A percentile compares a stretch with the other conserved stretches of the same genome.
Evolutionary conservation across 495 filamentous ascomycete species (phyloP).

Genomic region (Talaromyces adpressus): DNA sequence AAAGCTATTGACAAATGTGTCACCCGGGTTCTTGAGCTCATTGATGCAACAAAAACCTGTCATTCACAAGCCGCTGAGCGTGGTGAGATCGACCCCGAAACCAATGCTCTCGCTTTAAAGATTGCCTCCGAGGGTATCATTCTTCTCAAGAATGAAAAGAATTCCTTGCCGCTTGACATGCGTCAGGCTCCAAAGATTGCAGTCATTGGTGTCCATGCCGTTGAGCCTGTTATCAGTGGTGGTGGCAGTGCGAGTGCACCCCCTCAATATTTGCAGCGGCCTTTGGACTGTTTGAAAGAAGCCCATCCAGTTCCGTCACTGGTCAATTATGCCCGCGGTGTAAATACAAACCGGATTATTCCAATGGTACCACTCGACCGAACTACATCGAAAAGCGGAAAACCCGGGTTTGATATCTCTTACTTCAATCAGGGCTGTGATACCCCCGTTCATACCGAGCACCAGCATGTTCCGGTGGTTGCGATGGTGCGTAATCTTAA

Average conservation of each 20-base stretch:
- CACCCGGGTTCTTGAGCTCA: constrained; percentile 39
- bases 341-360: constrained; percentile 52
- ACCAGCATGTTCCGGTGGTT: not conserved
- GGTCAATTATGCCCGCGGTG: constrained; percentile 40
- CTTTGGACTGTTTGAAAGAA: constrained; percentile 2
- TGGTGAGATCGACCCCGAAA: constrained; percentile 46
- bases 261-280: constrained; percentile 49
- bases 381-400: constrained; percentile 35
- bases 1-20: constrained; percentile 40
- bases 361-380: constrained; percentile 45
- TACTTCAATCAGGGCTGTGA: not conserved
- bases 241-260: constrained; percentile 65
- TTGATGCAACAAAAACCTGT: constrained; percentile 12
- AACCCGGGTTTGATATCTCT: not conserved
- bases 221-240: constrained; percentile 56
- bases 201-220: constrained; percentile 65
- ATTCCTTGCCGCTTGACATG: constrained; percentile 43
- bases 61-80: not conserved
- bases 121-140: constrained; percentile 56
- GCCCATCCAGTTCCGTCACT: not conserved
- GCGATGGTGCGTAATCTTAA: not conserved
- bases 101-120: constrained; percentile 45
- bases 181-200: constrained; percentile 46
- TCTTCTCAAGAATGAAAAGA: constrained; percentile 60
- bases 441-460: not conserved